A percentile compares a stretch with the other conserved stretches of the same genome.
Evolutionary conservation across 148 eudicot species (phyloP).

Genomic region (Fagopyrum esculentum): DNA sequence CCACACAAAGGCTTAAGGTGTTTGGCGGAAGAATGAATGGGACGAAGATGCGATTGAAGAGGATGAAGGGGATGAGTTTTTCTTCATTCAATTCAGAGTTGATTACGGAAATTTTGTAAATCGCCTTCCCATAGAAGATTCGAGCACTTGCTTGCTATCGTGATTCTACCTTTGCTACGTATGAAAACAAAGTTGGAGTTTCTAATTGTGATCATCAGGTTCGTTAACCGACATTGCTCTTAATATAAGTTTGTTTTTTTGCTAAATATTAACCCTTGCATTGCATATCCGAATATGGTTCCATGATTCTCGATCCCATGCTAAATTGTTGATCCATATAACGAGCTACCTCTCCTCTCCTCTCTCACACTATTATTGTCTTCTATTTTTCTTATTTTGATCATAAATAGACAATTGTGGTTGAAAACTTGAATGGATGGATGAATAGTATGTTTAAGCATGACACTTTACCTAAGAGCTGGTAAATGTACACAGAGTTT

Average conservation of each 20-base stretch:
- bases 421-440: too few species aligned
- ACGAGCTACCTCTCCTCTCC: background rate
- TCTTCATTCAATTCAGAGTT: too few species aligned
- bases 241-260: background rate
- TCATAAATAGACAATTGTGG: background rate
- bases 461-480: too few species aligned
- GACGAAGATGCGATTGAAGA: too few species aligned
- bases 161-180: constrained; percentile 95
- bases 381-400: background rate
- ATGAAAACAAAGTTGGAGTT: constrained; percentile 72
- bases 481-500: too few species aligned
- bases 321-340: background rate
- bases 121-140: constrained; percentile 66
- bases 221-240: constrained; percentile 9
- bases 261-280: background rate
- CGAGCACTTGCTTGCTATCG: constrained; percentile 89
- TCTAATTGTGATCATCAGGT: constrained; percentile 96
- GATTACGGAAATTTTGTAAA: too few species aligned
- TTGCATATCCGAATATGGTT: background rate
- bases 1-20: too few species aligned
- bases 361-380: background rate
- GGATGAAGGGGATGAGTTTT: too few species aligned
- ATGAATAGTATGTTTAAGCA: too few species aligned
- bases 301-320: background rate
- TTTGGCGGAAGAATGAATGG: too few species aligned